Percentiles rank a stretch among this genome's conserved stretches.
These are phyloP conservation scores for Pisolithus marmoratus DNA, from an alignment of 768 basidiomycete species.

Conservation along the genomic window DNA sequence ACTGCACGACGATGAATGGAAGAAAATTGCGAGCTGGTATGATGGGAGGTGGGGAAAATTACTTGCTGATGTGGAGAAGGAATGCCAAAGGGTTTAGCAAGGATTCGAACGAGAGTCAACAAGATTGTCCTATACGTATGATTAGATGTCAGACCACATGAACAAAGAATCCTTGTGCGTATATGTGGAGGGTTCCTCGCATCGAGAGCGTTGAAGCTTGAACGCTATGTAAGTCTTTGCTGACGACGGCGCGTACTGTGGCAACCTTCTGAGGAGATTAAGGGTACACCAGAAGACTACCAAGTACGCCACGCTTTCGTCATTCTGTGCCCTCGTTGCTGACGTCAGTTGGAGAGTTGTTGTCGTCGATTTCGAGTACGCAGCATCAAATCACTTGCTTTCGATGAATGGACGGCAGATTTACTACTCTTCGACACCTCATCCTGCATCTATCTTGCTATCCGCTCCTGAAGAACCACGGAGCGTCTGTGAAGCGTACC, in stretches of 20 bases:
- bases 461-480: constrained; percentile 17
- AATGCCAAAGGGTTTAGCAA: constrained; percentile 14
- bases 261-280: background rate
- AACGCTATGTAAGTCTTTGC: constrained; percentile 27
- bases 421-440: too few species aligned
- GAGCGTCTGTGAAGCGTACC: background rate
- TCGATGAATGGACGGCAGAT: too few species aligned
- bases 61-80: constrained; percentile 20
- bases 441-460: background rate
- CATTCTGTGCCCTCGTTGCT: too few species aligned
- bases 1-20: constrained; percentile 20
- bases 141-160: too few species aligned
- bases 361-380: too few species aligned
- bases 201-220: constrained; percentile 19
- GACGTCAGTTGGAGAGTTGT: too few species aligned
- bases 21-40: constrained; percentile 18
- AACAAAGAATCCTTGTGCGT: background rate
- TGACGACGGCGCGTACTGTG: constrained; percentile 25
- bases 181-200: constrained; percentile 11
- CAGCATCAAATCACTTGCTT: too few species aligned
- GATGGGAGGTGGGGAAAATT: constrained; percentile 21
- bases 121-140: too few species aligned
- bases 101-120: background rate
- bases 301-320: too few species aligned
- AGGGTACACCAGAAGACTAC: too few species aligned